A percentile compares a stretch with the other conserved stretches of the same genome.
Conservation (phyloP, 1,139 yeast genomes). For the Diutina pseudorugosa region DNA sequence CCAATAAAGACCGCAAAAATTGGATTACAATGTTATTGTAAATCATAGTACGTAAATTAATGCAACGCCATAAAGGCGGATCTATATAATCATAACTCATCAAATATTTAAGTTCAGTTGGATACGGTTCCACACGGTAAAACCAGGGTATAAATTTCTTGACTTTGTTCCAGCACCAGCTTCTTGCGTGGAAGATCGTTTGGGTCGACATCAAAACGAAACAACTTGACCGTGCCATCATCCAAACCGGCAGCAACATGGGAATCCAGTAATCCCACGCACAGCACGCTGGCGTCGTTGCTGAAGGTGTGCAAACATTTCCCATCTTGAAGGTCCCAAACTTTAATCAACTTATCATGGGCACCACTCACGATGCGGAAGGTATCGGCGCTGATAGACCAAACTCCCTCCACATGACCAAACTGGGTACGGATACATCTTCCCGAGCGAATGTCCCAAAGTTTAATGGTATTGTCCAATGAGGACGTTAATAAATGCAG, state of each 20-base stretch:
- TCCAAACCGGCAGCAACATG: slow-evolving; percentile 86
- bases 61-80: background rate
- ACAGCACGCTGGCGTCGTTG: slow-evolving; percentile 62
- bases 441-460: slow-evolving; percentile 86
- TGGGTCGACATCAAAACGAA: slow-evolving; percentile 44
- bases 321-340: slow-evolving; percentile 94
- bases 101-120: background rate
- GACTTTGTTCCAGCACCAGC: background rate
- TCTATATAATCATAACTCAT: background rate
- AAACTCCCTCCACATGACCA: slow-evolving; percentile 96
- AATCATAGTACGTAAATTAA: background rate
- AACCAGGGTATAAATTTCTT: background rate
- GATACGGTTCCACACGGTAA: slow-evolving; percentile 1
- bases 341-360: slow-evolving; percentile 79
- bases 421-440: slow-evolving; percentile 85
- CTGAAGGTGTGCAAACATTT: slow-evolving; percentile 87
- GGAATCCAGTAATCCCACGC: slow-evolving; percentile 85
- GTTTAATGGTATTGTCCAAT: slow-evolving; percentile 82
- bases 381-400: slow-evolving; percentile 93
- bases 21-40: too few relatives aligned
- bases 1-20: too few relatives aligned
- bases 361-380: slow-evolving; percentile 91
- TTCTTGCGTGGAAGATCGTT: background rate
- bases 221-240: slow-evolving; percentile 72
- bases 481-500: slow-evolving; percentile 82